Evolutionary conservation across 768 basidiomycete species (phyloP).

Genomic region (Sutorius australiensis): DNA sequence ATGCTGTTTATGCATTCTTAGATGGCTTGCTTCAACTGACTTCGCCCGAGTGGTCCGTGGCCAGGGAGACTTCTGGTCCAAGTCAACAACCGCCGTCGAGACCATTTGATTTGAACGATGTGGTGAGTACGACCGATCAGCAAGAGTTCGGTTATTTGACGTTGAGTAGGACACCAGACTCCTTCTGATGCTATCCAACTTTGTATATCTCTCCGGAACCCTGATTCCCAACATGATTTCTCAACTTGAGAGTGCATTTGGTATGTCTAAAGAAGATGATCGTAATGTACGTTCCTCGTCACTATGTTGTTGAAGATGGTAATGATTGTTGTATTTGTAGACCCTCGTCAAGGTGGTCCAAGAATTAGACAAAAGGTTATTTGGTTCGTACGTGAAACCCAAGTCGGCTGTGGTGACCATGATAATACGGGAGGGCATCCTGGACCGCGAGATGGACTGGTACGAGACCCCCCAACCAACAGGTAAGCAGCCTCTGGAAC

Average conservation of each 20-base stretch:
- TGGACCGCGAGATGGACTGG: constrained; percentile 86
- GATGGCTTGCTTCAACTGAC: constrained; percentile 83
- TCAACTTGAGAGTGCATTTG: constrained; percentile 76
- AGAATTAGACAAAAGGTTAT: constrained; percentile 84
- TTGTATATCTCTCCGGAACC: constrained; percentile 65
- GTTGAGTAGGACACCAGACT: constrained; percentile 74
- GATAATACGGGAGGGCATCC: constrained; percentile 75
- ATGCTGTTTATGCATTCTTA: constrained; percentile 78
- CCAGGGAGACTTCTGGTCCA: constrained; percentile 5
- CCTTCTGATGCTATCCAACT: constrained; percentile 86
- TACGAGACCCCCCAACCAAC: constrained; percentile 89
- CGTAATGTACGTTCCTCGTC: constrained; percentile 47
- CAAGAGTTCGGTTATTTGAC: neutral
- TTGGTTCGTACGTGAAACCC: constrained; percentile 82
- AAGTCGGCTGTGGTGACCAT: constrained; percentile 65
- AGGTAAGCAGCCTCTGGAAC: constrained; percentile 45
- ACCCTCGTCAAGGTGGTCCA: constrained; percentile 72
- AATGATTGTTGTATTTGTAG: constrained; percentile 32
- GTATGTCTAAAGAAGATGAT: constrained; percentile 67
- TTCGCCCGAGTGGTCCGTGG: constrained; percentile 56
- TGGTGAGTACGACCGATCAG: constrained; percentile 40
- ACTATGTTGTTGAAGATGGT: neutral
- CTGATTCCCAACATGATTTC: constrained; percentile 77
- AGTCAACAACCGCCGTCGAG: constrained; percentile 23
- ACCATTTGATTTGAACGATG: constrained; percentile 54